A percentile compares a stretch with the other conserved stretches of the same genome.
phyloP scores from a whole-genome alignment of 352 stramenopile genomes.

The Pythium pyrilobum region DNA sequence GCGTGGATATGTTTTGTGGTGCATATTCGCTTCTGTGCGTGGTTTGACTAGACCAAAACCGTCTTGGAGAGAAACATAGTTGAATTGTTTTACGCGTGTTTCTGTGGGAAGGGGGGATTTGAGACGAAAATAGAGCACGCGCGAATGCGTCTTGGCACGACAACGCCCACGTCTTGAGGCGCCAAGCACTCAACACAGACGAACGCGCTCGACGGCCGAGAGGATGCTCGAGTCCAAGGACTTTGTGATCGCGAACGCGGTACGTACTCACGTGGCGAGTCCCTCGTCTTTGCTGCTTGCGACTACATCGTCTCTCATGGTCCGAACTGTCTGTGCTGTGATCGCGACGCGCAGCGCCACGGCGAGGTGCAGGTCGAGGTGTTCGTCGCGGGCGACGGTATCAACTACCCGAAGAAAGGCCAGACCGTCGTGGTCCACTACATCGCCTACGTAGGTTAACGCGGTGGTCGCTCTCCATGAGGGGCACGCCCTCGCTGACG shows the following conservation, averaged over 20 bases:
- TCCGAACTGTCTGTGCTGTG: too few species aligned
- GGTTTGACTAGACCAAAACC: too few species aligned
- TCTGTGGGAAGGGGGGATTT: background rate
- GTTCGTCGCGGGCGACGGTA: conserved; percentile 84
- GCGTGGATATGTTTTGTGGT: background rate
- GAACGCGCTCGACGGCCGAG: too few species aligned
- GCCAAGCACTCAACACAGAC: too few species aligned
- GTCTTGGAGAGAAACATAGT: too few species aligned
- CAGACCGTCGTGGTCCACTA: conserved; percentile 88
- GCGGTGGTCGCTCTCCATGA: background rate
- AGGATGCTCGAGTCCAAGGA: conserved; percentile 60
- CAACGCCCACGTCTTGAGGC: too few species aligned
- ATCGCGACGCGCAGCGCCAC: conserved; percentile 44
- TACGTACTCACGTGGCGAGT: conserved; percentile 22
- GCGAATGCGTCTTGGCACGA: too few species aligned
- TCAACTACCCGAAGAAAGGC: conserved; percentile 87
- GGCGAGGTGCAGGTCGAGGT: conserved; percentile 86
- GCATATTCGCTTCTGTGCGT: too few species aligned
- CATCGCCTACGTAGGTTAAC: conserved; percentile 64
- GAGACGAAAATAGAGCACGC: conserved; percentile 1
- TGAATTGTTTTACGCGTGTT: too few species aligned
- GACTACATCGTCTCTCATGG: too few species aligned
- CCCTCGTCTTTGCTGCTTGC: too few species aligned
- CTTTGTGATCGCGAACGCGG: conserved; percentile 48
- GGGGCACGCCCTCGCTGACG: background rate